Evolutionary conservation across 768 basidiomycete species (phyloP), one percentile per base, ranked within the genome.

Genomic region (Trichaptum fuscoviolaceum): DNA sequence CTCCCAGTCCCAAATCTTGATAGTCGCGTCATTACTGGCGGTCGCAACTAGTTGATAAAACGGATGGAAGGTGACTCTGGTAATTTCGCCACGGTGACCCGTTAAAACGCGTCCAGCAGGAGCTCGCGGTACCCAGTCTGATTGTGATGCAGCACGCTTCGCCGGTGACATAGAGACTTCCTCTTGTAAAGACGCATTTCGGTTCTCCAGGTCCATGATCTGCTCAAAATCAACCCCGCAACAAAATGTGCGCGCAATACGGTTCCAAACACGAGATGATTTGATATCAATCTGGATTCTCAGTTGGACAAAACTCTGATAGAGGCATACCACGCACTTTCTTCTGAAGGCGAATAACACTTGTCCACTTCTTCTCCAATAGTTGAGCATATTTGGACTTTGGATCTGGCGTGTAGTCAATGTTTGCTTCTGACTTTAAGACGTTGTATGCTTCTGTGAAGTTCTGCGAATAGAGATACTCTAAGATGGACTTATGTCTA

Each of bases 1-100:
- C 75, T 96, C 95, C 94, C 94, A 96, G 72, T 96, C 95, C 94
- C 95, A 96, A 61, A 96, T 88, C 81, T 96, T 96, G 70, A 96
- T 84, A 0, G 88, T 95, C 63, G 92, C 84, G 73, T 96, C 95
- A 73, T 94, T 93, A 70, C 92, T 93, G 17, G 92, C 92, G 52
- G 89, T 91, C 24, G 91, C 95, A 58, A 96, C 77, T 8, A 92
- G 79, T 30, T 88, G 92, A 77, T 91, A 96, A 61, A 87, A 82
- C 0, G 94, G 94, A 74, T 96, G 95, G 75, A 96, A 96, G 5
- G 91, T 86, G 58, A 96, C 85, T 61, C 86, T 82, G 57, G 88
- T 93, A 71, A 95, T 84, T 67, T 88, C 88, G 63, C 85, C 82
- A 57, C 92, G 85, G 76, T 95, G 93, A 12, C 92, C 91, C 0